These are phyloP conservation scores for Phialocephala subalpina DNA, from an alignment of 2,329 filamentous ascomycete species.

Conservation along the genomic window DNA sequence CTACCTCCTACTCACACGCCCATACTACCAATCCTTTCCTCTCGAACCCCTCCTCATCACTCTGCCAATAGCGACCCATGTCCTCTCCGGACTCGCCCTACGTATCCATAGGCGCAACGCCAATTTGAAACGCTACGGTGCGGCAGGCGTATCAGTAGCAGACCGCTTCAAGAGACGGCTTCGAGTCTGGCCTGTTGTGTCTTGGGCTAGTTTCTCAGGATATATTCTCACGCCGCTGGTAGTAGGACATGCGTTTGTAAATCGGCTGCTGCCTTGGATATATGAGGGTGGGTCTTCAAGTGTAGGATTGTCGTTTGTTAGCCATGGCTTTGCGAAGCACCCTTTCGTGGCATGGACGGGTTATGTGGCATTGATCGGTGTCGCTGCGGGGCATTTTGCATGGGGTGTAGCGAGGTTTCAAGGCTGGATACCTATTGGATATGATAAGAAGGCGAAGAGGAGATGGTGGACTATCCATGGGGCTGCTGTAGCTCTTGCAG, in stretches of 20 bases:
- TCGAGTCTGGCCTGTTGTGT: conserved; percentile 67
- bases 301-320: conserved; percentile 82
- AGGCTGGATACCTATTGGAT: conserved; percentile 63
- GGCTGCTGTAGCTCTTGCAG: conserved; percentile 62
- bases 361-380: conserved; percentile 72
- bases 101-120: conserved; percentile 78
- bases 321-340: conserved; percentile 82
- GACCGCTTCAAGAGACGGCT: conserved; percentile 49
- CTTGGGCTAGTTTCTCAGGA: conserved; percentile 74
- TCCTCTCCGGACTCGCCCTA: conserved; percentile 78
- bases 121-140: conserved; percentile 78
- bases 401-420: conserved; percentile 90
- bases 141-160: conserved; percentile 59
- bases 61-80: conserved; percentile 77
- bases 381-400: conserved; percentile 79
- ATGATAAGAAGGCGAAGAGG: conserved; percentile 64
- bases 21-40: conserved; percentile 87
- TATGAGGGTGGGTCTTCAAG: conserved; percentile 88
- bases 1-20: conserved; percentile 89
- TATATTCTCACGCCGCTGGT: conserved; percentile 74
- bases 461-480: conserved; percentile 78
- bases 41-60: conserved; percentile 83
- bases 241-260: conserved; percentile 76
- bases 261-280: conserved; percentile 76
- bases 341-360: conserved; percentile 71